Conservation (phyloP, 2,329 filamentous ascomycete species). For the Epichloe glyceriae region DNA sequence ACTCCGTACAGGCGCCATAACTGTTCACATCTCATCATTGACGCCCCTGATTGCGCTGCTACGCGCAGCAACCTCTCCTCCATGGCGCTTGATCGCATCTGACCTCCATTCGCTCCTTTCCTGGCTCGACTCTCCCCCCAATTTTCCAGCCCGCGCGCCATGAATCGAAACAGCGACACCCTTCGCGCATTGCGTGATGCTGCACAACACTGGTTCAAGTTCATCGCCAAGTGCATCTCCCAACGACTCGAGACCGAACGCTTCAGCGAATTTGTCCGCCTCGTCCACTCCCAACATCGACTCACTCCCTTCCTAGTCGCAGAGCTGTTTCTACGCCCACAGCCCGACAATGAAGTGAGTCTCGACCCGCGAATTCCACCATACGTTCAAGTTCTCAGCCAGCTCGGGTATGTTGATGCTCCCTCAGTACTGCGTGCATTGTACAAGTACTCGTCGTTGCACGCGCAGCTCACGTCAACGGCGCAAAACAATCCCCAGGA, state of each 20-base stretch:
- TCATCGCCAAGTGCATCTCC: constrained; percentile 36
- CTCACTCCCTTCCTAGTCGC: constrained; percentile 38
- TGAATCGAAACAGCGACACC: constrained; percentile 15
- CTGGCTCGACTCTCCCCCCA: not conserved
- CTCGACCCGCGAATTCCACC: constrained; percentile 46
- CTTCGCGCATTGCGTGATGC: constrained; percentile 15
- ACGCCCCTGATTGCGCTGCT: constrained; percentile 3
- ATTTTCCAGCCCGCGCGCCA: constrained; percentile 5
- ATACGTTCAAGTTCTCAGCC: constrained; percentile 45
- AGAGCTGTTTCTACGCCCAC: constrained; percentile 45
- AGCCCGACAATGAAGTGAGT: constrained; percentile 30
- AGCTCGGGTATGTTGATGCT: constrained; percentile 37
- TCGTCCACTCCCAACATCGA: constrained; percentile 38
- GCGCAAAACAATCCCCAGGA: constrained; percentile 4
- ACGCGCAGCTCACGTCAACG: constrained; percentile 14
- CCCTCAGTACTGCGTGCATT: constrained; percentile 42
- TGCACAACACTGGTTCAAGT: constrained; percentile 33
- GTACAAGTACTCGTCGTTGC: constrained; percentile 43
- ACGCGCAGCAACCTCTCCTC: constrained; percentile 3
- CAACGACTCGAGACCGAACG: constrained; percentile 37
- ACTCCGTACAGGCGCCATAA: too few relatives aligned
- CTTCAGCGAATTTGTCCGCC: constrained; percentile 38
- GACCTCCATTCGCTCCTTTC: not conserved
- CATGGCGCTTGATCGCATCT: constrained; percentile 3
- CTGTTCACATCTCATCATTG: not conserved